A percentile compares a stretch with the other conserved stretches of the same genome.
Conservation (phyloP, 1,139 yeast genomes). For the Blastobotrys persicus region DNA sequence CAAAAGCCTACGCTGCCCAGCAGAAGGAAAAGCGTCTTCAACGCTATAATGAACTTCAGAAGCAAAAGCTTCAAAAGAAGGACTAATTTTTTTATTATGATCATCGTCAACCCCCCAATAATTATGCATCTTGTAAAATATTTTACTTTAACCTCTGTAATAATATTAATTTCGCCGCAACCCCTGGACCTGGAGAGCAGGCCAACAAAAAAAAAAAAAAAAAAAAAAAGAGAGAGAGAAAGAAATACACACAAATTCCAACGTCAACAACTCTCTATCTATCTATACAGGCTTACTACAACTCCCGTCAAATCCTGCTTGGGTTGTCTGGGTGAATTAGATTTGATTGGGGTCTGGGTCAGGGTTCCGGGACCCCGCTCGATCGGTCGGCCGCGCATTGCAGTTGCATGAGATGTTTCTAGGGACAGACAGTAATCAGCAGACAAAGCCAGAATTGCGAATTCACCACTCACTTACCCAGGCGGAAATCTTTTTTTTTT, state of each 20-base stretch:
- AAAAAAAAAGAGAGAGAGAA: no score
- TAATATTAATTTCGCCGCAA: no score
- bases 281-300: no score
- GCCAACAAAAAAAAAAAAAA: no score
- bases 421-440: not conserved
- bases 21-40: slow-evolving; percentile 35
- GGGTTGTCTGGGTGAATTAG: no score
- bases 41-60: slow-evolving; percentile 19
- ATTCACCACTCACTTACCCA: not conserved
- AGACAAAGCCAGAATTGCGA: not conserved
- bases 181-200: no score
- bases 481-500: not conserved
- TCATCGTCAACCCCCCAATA: not conserved
- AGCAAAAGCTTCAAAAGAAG: slow-evolving; percentile 9
- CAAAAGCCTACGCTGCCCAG: slow-evolving; percentile 35
- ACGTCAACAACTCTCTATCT: no score
- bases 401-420: not conserved
- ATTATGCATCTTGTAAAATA: not conserved
- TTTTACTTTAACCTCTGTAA: not conserved
- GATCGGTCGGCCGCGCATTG: not conserved
- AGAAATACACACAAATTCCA: no score
- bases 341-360: no score
- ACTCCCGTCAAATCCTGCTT: no score
- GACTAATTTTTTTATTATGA: no score
- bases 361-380: not conserved